Conservation (phyloP, 2,329 filamentous ascomycete genomes). For the Periglandula ipomoeae region DNA sequence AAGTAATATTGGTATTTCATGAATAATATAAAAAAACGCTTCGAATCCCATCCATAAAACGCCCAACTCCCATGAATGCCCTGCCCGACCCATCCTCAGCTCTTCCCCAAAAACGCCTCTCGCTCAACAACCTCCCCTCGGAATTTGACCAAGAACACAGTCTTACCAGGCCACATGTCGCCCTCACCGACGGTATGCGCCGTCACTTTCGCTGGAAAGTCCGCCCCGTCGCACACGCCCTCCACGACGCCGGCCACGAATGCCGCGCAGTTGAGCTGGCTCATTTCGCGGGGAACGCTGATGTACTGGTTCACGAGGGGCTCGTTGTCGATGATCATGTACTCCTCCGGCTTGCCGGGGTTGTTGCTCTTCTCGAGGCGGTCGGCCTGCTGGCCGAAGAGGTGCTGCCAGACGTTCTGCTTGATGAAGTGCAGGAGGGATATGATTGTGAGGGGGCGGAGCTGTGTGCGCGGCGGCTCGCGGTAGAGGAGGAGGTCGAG, state of each 20-base stretch:
- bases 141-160: conserved; percentile 92
- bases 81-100: neutral
- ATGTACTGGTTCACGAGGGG: conserved; percentile 93
- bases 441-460: conserved; percentile 79
- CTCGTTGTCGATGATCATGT: conserved; percentile 99
- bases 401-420: conserved; percentile 81
- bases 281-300: conserved; percentile 90
- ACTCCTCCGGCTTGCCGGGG: conserved; percentile 79
- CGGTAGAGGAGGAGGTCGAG: conserved; percentile 92
- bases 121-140: conserved; percentile 83
- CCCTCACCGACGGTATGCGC: conserved; percentile 69
- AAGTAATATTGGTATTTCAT: too few relatives aligned
- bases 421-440: conserved; percentile 92
- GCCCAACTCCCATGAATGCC: too few relatives aligned
- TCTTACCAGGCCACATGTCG: conserved; percentile 93
- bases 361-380: conserved; percentile 82
- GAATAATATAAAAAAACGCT: too few relatives aligned
- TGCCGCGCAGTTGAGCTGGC: conserved; percentile 89
- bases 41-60: too few relatives aligned
- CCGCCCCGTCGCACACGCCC: conserved; percentile 88
- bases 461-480: conserved; percentile 58
- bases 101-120: conserved; percentile 68
- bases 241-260: conserved; percentile 94
- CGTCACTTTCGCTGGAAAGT: conserved; percentile 79
- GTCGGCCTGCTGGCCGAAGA: conserved; percentile 86